Evolutionary conservation across 2,329 filamentous ascomycete species (phyloP).

Genomic region (Arachnomyces sp.): DNA sequence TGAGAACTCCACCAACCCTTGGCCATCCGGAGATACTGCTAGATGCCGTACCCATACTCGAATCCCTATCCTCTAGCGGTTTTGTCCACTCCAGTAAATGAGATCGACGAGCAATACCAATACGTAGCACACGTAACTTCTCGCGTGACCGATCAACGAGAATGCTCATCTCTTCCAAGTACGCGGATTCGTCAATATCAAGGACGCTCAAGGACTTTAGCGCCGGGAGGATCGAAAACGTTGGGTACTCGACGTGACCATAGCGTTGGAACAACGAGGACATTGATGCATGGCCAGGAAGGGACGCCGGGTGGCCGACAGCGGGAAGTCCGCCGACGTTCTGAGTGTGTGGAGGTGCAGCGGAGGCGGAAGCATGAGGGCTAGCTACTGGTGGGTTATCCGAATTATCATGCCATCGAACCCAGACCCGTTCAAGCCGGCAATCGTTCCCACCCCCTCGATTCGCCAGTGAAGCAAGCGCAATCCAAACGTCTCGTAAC

Average conservation of each 20-base stretch:
- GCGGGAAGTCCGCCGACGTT: slow-evolving; percentile 17
- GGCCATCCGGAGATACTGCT: slow-evolving; percentile 22
- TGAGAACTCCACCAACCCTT: slow-evolving; percentile 26
- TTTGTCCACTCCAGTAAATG: slow-evolving; percentile 23
- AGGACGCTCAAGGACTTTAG: slow-evolving; percentile 68
- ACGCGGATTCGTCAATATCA: slow-evolving; percentile 75
- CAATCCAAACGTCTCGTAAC: slow-evolving; percentile 71
- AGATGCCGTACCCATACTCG: slow-evolving; percentile 9
- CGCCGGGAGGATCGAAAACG: slow-evolving; percentile 68
- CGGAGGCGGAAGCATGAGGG: too few species aligned
- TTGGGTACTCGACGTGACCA: slow-evolving; percentile 65
- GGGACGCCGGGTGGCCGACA: slow-evolving; percentile 9
- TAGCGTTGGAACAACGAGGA: slow-evolving; percentile 45
- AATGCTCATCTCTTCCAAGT: slow-evolving; percentile 74
- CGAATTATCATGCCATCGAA: slow-evolving; percentile 74
- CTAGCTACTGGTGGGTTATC: slow-evolving; percentile 25
- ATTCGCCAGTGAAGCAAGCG: slow-evolving; percentile 63
- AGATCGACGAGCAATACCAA: slow-evolving; percentile 56
- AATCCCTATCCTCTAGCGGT: slow-evolving; percentile 13
- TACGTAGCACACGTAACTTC: slow-evolving; percentile 61
- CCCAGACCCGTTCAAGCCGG: slow-evolving; percentile 66
- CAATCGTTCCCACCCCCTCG: slow-evolving; percentile 54
- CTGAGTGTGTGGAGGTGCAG: slow-evolving; percentile 29
- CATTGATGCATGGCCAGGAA: slow-evolving; percentile 15
- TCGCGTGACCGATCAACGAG: slow-evolving; percentile 64